phyloP scores from a whole-genome alignment of 2,329 filamentous ascomycete genomes.

The Paracoccidioides brasiliensis region DNA sequence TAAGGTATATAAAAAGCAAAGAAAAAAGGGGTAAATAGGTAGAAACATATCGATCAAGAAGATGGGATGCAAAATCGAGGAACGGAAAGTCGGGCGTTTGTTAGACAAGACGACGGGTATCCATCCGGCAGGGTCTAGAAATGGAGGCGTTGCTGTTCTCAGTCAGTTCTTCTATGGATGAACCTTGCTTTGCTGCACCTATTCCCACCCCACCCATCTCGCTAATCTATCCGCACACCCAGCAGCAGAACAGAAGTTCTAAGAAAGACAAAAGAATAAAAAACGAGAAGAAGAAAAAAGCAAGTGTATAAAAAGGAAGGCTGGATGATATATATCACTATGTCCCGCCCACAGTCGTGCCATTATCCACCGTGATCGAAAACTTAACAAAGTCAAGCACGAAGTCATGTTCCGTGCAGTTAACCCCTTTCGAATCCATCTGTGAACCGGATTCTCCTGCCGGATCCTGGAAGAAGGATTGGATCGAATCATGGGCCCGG shows the following conservation, averaged over 20 bases:
- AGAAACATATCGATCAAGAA: too few relatives aligned
- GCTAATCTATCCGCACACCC: background rate
- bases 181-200: too few relatives aligned
- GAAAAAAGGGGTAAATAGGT: too few relatives aligned
- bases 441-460: conserved; percentile 1
- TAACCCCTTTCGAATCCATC: conserved; percentile 11
- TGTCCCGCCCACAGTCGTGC: conserved; percentile 11
- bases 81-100: too few relatives aligned
- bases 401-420: conserved; percentile 10
- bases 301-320: background rate
- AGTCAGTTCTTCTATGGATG: too few relatives aligned
- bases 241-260: background rate
- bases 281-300: background rate
- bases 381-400: conserved; percentile 15
- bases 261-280: background rate
- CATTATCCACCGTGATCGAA: conserved; percentile 13
- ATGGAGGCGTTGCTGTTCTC: too few relatives aligned
- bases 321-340: background rate
- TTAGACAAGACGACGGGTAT: too few relatives aligned
- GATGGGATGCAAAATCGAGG: too few relatives aligned
- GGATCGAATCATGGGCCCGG: conserved; percentile 11
- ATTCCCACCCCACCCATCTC: background rate
- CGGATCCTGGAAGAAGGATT: conserved; percentile 6
- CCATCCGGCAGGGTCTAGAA: too few relatives aligned
- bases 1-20: too few relatives aligned